Conservation (phyloP, 208 protist species). For the Leishmania arabica region DNA sequence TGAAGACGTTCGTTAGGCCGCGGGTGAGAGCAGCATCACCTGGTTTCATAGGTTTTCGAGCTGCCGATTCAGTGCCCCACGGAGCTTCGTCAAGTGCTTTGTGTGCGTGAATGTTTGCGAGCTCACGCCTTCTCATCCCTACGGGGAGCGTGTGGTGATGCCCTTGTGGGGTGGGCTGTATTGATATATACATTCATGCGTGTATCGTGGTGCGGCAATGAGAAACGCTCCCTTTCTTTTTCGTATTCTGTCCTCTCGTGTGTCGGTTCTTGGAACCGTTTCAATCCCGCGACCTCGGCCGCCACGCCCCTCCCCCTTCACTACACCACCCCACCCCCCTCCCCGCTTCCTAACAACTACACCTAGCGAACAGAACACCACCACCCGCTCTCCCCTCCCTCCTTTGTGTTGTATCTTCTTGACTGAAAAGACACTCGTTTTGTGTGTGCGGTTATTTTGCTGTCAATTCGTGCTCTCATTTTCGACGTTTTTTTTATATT, state of each 20-base stretch:
- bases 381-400: background rate
- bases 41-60: background rate
- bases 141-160: background rate
- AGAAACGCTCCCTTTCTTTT: too few species aligned
- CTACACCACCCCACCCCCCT: too few species aligned
- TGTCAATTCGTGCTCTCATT: too few species aligned
- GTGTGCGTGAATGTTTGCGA: background rate
- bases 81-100: background rate
- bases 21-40: background rate
- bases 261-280: background rate
- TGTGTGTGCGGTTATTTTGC: too few species aligned
- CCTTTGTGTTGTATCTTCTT: background rate
- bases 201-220: background rate
- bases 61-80: background rate
- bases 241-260: too few species aligned
- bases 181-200: background rate
- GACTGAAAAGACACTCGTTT: too few species aligned
- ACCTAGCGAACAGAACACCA: too few species aligned
- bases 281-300: background rate
- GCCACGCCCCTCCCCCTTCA: background rate
- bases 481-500: background rate
- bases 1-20: background rate
- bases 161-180: background rate
- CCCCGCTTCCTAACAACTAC: too few species aligned
- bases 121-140: background rate